These are phyloP conservation scores for Pseudomicrostroma phylloplanum DNA, from an alignment of 1,284 basidiomycete species.

Conservation along the genomic window DNA sequence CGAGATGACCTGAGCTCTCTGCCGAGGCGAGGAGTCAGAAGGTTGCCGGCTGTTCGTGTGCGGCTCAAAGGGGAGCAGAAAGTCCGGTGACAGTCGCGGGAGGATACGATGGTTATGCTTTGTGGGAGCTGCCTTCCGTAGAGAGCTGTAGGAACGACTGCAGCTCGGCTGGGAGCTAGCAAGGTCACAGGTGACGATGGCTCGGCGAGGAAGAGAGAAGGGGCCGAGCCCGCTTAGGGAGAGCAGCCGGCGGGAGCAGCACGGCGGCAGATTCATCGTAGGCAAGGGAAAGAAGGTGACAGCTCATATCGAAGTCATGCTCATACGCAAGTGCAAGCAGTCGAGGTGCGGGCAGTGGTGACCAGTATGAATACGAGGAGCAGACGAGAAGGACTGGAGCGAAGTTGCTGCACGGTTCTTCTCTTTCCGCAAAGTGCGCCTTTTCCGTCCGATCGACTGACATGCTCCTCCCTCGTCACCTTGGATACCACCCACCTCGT, in stretches of 20 bases:
- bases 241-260: no score
- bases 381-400: no score
- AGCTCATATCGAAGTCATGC: no score
- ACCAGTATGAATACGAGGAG: no score
- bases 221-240: no score
- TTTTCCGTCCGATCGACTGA: neutral
- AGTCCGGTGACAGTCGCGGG: neutral
- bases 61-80: neutral
- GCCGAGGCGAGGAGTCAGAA: neutral
- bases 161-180: no score
- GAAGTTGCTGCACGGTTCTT: neutral
- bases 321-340: no score
- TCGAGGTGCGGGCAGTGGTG: no score
- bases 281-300: no score
- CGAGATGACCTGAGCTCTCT: neutral
- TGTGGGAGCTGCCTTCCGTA: neutral
- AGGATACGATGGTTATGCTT: neutral
- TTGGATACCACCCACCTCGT: neutral
- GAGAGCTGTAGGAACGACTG: neutral
- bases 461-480: neutral
- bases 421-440: conserved; percentile 1
- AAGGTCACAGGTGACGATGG: no score
- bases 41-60: neutral
- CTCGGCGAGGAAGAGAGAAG: no score
- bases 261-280: no score